These are phyloP conservation scores for Stenogyne calaminthoides DNA, from an alignment of 305 asterid species.

Conservation along the genomic window DNA sequence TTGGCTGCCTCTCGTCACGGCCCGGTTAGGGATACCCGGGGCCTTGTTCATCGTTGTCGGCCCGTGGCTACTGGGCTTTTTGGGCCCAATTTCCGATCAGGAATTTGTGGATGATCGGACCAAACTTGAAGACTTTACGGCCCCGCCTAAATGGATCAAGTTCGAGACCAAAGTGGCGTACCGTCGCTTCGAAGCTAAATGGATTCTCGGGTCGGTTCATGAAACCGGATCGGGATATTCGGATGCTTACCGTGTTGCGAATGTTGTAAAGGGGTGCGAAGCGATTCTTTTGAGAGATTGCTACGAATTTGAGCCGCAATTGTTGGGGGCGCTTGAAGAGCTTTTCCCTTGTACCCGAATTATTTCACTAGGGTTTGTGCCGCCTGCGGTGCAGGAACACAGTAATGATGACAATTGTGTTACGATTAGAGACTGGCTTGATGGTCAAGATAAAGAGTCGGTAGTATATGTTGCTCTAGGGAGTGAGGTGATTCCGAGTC, in stretches of 20 bases:
- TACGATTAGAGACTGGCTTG: slow-evolving; percentile 43
- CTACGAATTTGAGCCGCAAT: slow-evolving; percentile 41
- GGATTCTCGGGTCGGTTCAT: neutral
- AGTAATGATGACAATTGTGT: slow-evolving; percentile 24
- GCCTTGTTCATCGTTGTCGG: slow-evolving; percentile 36
- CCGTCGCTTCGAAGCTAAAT: neutral
- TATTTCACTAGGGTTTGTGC: slow-evolving; percentile 44
- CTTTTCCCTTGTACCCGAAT: slow-evolving; percentile 31
- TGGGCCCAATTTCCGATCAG: neutral
- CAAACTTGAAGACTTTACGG: neutral
- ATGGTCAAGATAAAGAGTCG: slow-evolving; percentile 29
- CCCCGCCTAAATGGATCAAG: neutral
- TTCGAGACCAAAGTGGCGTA: neutral
- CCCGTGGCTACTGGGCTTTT: slow-evolving; percentile 22
- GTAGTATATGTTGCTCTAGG: slow-evolving; percentile 54
- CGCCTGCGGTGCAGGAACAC: slow-evolving; percentile 14
- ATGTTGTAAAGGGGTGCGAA: slow-evolving; percentile 7
- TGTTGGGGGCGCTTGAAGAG: slow-evolving; percentile 36
- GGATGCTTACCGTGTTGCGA: neutral
- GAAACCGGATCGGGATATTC: neutral
- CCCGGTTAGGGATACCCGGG: slow-evolving; percentile 29
- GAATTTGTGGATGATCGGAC: neutral
- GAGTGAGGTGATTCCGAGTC: slow-evolving; percentile 41
- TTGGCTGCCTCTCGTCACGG: slow-evolving; percentile 48
- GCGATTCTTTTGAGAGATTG: slow-evolving; percentile 35